Base-by-base conservation (phyloP, 495 filamentous ascomycete species). In the Penicillium parvum region DNA sequence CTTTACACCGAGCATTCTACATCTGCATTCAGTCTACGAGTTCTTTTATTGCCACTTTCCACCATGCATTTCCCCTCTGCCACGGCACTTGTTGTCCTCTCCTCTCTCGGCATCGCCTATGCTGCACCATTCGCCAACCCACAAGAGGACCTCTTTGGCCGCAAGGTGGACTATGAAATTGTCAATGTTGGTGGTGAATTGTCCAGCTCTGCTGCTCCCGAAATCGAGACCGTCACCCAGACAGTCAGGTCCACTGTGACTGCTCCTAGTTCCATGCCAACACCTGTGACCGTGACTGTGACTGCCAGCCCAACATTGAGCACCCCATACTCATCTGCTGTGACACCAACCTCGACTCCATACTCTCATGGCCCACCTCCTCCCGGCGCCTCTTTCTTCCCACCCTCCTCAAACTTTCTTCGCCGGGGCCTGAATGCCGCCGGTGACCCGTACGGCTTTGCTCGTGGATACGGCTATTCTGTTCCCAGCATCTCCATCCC, bases 171-270 rank as follows among this genome's bases (percentile, higher is more conserved):
- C 15, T 77, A 77, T 47, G 57, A 65, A 5, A 64, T 77, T 20
- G 74, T 76, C 42, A 71, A 74, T 40, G 74, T 76, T 15, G 72
- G 63, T 23, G 69, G 66, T 19, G 54, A 60, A 2, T 40, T 53
- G 8, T 47, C 57, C 15, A 58, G 52, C 35, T 49, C 54, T 11
- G 37, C 52, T 12, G 32, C 51, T 26, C 53, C 59, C 16, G 47
- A 42, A 19, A 40, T 58, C 8, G 47, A 64, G 12, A 74, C 66
- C 15, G 43, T 68, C 8, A 64, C 62, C 10, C 49, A 63, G 34
- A 64, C 62, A 0, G 29, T 58, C 14, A 62, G 57, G 9, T 56
- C 53, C 8, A 40, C 43, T 12, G 47, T 52, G 2, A 60, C 53
- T 28, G 53, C 43, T 14, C 22, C 53, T 6, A 49, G 49, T 7